A percentile compares a stretch with the other conserved stretches of the same genome.
These are phyloP conservation scores for Phytopythium litorale DNA, from an alignment of 352 stramenopile genomes.

Conservation along the genomic window DNA sequence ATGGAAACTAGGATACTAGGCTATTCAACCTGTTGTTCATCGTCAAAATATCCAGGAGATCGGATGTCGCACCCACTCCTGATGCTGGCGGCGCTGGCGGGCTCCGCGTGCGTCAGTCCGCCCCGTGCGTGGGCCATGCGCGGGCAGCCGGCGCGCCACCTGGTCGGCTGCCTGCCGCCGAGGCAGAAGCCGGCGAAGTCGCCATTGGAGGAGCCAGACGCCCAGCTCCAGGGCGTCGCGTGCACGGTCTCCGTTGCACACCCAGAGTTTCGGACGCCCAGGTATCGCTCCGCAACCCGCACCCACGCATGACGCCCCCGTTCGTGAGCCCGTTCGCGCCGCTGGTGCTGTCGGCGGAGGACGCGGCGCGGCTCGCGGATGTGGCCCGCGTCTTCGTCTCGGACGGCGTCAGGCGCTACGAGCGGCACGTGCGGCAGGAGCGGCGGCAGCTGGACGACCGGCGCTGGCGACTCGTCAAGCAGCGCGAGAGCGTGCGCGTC, in stretches of 20 bases:
- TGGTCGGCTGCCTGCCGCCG: no score
- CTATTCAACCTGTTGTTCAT: no score
- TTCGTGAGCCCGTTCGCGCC: slow-evolving; percentile 25
- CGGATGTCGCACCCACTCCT: no score
- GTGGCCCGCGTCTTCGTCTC: slow-evolving; percentile 27
- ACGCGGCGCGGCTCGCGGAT: slow-evolving; percentile 19
- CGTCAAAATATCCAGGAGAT: neutral
- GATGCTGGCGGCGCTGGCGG: no score
- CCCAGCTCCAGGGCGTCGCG: neutral
- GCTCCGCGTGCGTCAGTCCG: no score
- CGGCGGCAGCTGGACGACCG: slow-evolving; percentile 21
- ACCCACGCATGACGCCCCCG: neutral
- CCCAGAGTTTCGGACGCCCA: no score
- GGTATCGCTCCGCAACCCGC: no score
- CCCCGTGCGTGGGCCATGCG: no score
- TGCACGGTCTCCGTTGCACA: neutral
- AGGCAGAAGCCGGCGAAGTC: no score
- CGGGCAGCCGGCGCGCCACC: no score
- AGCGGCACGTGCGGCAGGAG: slow-evolving; percentile 23
- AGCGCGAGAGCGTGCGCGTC: slow-evolving; percentile 17
- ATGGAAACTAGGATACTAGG: no score
- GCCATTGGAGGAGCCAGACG: no score
- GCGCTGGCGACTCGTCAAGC: slow-evolving; percentile 24
- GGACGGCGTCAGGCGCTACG: slow-evolving; percentile 22
- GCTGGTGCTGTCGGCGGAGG: slow-evolving; percentile 20